A percentile compares a stretch with the other conserved stretches of the same genome.
Evolutionary conservation across 108 stramenopile genomes (phyloP).

Genomic region (Skeletonema grethae): DNA sequence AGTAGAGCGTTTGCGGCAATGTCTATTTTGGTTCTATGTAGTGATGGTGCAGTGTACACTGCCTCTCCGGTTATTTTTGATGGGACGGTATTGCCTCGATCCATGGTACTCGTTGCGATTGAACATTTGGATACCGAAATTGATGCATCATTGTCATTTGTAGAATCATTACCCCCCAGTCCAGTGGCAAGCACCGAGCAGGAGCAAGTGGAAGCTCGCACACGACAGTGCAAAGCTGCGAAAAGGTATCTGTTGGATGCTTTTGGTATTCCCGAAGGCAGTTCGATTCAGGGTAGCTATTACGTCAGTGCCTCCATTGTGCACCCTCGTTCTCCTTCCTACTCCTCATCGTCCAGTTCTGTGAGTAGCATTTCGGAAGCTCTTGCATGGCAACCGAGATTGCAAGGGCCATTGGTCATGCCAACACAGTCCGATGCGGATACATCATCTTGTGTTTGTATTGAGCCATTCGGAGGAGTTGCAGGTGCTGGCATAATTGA

Average conservation of each 20-base stretch:
- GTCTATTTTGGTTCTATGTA: constrained; percentile 55
- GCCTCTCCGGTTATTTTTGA: constrained; percentile 77
- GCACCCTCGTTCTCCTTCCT: constrained; percentile 13
- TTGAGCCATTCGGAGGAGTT: constrained; percentile 48
- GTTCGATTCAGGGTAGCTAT: constrained; percentile 24
- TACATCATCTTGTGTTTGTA: constrained; percentile 8
- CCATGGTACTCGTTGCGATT: constrained; percentile 37
- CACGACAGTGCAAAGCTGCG: constrained; percentile 39
- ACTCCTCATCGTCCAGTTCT: neutral
- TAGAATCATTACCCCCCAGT: neutral
- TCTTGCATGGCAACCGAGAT: constrained; percentile 35
- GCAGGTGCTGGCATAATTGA: constrained; percentile 54
- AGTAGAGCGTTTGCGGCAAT: constrained; percentile 27
- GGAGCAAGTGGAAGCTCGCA: constrained; percentile 26
- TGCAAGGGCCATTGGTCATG: constrained; percentile 39
- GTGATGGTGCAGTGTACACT: constrained; percentile 57
- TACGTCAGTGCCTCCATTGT: constrained; percentile 37
- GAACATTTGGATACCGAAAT: constrained; percentile 31
- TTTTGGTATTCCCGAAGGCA: constrained; percentile 22
- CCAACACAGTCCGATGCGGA: constrained; percentile 14
- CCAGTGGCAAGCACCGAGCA: constrained; percentile 27
- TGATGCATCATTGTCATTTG: constrained; percentile 15
- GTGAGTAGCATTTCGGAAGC: constrained; percentile 16
- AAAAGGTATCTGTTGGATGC: constrained; percentile 36
- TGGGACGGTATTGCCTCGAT: constrained; percentile 57